These are phyloP conservation scores for Podaxis carcinomalis DNA, from an alignment of 768 basidiomycete species.

Conservation along the genomic window DNA sequence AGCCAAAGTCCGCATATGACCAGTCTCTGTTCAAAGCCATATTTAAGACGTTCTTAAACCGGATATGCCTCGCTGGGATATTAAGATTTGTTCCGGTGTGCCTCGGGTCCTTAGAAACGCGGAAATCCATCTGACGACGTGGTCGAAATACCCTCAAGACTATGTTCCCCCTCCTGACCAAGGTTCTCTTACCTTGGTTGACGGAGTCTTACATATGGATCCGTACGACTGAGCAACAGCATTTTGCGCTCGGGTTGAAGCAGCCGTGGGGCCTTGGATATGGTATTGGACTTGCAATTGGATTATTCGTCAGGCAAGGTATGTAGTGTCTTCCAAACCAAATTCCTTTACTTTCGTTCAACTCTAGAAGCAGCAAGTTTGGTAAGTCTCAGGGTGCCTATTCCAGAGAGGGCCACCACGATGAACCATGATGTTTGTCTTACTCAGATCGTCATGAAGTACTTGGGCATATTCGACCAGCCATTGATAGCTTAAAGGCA, in stretches of 20 bases:
- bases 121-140: background rate
- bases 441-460: too few species aligned
- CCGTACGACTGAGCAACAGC: conserved; percentile 31
- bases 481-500: too few species aligned
- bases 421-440: too few species aligned
- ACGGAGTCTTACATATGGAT: conserved; percentile 41
- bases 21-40: conserved; percentile 47
- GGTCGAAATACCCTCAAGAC: conserved; percentile 41
- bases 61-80: conserved; percentile 45
- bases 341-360: background rate
- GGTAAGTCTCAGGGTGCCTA: conserved; percentile 20
- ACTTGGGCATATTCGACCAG: too few species aligned
- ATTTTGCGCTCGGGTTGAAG: conserved; percentile 24
- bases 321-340: conserved; percentile 4
- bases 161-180: conserved; percentile 52
- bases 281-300: conserved; percentile 57
- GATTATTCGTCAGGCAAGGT: conserved; percentile 61
- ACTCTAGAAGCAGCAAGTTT: conserved; percentile 37
- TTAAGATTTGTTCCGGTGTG: conserved; percentile 39
- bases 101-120: background rate
- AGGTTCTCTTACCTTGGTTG: conserved; percentile 56
- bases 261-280: conserved; percentile 50
- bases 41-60: conserved; percentile 38
- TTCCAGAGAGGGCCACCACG: too few species aligned
- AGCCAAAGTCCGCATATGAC: conserved; percentile 30